Base-by-base conservation (phyloP, 495 filamentous ascomycete genomes). In the Talaromyces liani region DNA sequence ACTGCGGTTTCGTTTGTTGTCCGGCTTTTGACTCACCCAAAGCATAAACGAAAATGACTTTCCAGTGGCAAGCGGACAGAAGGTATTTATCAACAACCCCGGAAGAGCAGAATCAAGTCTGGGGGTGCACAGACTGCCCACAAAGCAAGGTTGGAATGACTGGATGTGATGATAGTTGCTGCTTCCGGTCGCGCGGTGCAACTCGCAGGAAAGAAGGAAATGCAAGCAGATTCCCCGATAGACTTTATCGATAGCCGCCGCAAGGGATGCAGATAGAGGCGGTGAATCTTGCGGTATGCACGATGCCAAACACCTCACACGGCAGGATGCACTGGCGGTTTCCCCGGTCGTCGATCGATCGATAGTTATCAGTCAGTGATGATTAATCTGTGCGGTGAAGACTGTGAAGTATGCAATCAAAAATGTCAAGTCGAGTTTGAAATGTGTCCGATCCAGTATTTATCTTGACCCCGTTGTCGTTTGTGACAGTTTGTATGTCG, bases 61-160 rank as follows among this genome's bases (percentile, higher is more conserved):
- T 34, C 10, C 33, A 36, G 12, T 41, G 36, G 36, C 14, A 36
- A 36, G 33, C 10, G 33, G 33, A 22, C 18, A 54, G 18, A 16
- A 54, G 24, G 49, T 54, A 54, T 25, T 54, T 25, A 22, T 25
- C 49, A 54, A 22, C 8, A 54, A 41, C 36, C 36, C 36, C 36
- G 14, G 36, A 16, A 41, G 16, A 9, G 36, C 36, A 41, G 36
- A 41, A 49, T 12, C 16, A 8, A 22, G 18, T 49, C 45, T 49
- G 53, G 27, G 22, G 22, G 53, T 27, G 53, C 53, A 56, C 53
- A 25, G 53, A 56, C 53, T 1, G 53, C 2, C 22, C 36, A 41
- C 36, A 20, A 56, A 25, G 53, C 53, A 56, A 56, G 53, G 53
- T 29, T 56, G 53, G 53, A 56, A 56, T 56, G 53, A 54, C 49